Percentiles rank a stretch among this genome's conserved stretches.
These are phyloP conservation scores for Microcyclospora tardicrescens DNA, from an alignment of 2,329 filamentous ascomycete genomes.

Conservation along the genomic window DNA sequence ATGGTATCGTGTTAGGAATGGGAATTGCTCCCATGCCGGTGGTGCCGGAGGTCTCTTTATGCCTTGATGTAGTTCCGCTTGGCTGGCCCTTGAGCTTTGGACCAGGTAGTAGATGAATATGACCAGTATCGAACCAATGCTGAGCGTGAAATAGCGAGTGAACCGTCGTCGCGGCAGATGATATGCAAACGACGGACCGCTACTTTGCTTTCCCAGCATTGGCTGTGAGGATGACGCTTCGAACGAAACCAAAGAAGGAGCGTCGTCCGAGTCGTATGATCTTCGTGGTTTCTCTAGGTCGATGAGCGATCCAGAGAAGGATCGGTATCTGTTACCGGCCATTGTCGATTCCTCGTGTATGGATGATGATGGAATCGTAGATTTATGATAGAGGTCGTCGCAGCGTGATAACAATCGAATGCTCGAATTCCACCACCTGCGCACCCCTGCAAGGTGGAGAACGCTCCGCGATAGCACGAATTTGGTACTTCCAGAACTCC, in stretches of 20 bases:
- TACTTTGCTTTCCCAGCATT: slow-evolving; percentile 17
- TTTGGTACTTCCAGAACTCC: too few relatives aligned
- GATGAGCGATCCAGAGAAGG: slow-evolving; percentile 19
- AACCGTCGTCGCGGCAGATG: slow-evolving; percentile 43
- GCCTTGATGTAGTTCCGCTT: slow-evolving; percentile 30
- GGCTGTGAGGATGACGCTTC: slow-evolving; percentile 13
- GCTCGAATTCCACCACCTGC: too few relatives aligned
- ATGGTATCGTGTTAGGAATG: slow-evolving; percentile 78
- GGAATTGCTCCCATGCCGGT: slow-evolving; percentile 72
- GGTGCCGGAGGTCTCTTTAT: slow-evolving; percentile 46
- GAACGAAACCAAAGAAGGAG: slow-evolving; percentile 20
- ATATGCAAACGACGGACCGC: slow-evolving; percentile 21
- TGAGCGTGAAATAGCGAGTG: slow-evolving; percentile 64
- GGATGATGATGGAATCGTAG: too few relatives aligned
- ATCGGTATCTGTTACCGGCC: slow-evolving; percentile 11
- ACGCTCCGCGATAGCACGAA: too few relatives aligned
- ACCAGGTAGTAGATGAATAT: slow-evolving; percentile 68
- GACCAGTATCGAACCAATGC: slow-evolving; percentile 54
- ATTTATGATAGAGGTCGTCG: too few relatives aligned
- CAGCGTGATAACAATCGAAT: too few relatives aligned
- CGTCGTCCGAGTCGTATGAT: slow-evolving; percentile 15
- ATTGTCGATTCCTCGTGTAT: too few relatives aligned
- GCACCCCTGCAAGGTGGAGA: too few relatives aligned
- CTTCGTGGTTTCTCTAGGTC: slow-evolving; percentile 28
- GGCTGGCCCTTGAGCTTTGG: slow-evolving; percentile 27